These are phyloP conservation scores for Cynara cardunculus DNA, from an alignment of 129 eudicot species.

Conservation along the genomic window DNA sequence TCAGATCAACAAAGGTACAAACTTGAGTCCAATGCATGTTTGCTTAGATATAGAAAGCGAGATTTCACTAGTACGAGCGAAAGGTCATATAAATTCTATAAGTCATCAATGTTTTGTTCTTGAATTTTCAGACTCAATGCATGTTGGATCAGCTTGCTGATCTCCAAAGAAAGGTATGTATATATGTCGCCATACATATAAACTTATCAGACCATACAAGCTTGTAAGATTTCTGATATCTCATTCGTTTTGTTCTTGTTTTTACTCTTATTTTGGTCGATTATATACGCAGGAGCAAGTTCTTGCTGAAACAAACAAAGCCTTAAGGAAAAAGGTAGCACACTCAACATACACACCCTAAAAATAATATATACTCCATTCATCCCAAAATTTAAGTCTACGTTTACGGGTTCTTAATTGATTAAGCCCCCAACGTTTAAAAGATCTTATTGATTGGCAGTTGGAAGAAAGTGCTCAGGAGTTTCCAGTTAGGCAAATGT, in stretches of 20 bases:
- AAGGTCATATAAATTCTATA: not conserved
- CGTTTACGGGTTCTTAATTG: too few relatives aligned
- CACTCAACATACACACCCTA: not conserved
- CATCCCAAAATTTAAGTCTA: not conserved
- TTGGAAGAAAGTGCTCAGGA: conserved; percentile 46
- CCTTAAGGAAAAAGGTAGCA: conserved; percentile 45
- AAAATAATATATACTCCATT: not conserved
- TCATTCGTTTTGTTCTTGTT: not conserved
- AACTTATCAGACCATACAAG: not conserved
- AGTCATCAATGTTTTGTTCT: not conserved
- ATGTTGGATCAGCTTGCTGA: conserved; percentile 58
- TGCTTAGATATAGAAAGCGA: not conserved
- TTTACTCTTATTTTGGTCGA: not conserved
- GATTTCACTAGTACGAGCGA: not conserved
- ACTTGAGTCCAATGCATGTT: not conserved
- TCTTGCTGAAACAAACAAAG: conserved; percentile 53
- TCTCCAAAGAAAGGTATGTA: conserved; percentile 54
- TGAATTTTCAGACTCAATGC: conserved; percentile 42
- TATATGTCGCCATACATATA: not conserved
- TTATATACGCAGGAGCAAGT: conserved; percentile 47
- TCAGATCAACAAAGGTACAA: conserved; percentile 58
- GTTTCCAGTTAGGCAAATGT: conserved; percentile 28
- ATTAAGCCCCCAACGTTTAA: not conserved
- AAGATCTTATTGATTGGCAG: conserved; percentile 13
- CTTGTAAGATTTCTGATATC: not conserved